Percentiles rank a stretch among this genome's conserved stretches.
phyloP scores from a whole-genome alignment of 106 monocot genomes.

The Phalaenopsis equestris region DNA sequence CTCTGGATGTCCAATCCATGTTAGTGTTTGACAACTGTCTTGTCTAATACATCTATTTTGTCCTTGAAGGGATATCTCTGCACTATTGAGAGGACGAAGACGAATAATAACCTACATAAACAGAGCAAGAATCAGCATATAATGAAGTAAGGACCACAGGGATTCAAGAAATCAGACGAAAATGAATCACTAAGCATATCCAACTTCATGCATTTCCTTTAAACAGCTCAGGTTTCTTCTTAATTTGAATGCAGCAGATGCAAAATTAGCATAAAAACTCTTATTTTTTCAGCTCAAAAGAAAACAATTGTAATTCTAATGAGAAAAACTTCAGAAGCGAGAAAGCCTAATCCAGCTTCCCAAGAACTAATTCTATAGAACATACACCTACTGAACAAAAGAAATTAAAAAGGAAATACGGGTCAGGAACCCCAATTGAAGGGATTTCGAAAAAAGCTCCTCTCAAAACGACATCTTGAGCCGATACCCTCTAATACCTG shows the following conservation, averaged over 20 bases:
- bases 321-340: background rate
- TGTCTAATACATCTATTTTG: constrained; percentile 69
- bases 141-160: background rate
- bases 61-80: constrained; percentile 81
- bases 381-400: background rate
- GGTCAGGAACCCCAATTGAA: background rate
- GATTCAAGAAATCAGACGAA: background rate
- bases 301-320: background rate
- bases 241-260: background rate
- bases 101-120: constrained; percentile 66
- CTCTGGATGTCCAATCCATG: constrained; percentile 91
- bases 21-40: constrained; percentile 61
- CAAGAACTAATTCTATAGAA: background rate
- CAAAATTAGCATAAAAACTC: too few species aligned
- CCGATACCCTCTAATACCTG: constrained; percentile 35
- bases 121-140: background rate
- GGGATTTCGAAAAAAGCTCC: background rate
- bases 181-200: background rate
- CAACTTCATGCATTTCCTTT: background rate
- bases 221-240: background rate
- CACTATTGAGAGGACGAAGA: constrained; percentile 57
- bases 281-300: too few species aligned
- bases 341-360: background rate
- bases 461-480: background rate
- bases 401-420: background rate